Evolutionary conservation across 2,329 filamentous ascomycete genomes (phyloP), one percentile per base, ranked within the genome.

Genomic region (Talaromyces marneffei): DNA sequence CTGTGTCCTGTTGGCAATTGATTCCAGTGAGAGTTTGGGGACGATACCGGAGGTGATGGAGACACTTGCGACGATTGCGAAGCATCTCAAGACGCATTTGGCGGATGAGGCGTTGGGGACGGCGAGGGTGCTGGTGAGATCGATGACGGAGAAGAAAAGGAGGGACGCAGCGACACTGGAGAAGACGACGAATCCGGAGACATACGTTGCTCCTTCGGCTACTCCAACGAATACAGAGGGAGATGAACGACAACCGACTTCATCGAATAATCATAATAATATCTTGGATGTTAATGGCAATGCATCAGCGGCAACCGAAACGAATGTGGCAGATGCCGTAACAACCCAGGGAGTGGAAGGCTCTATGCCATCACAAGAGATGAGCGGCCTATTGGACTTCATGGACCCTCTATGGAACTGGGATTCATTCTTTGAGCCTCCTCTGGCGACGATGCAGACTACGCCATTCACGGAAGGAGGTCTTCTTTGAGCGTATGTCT

Each of bases 1-100:
- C 9, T 79, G 76, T 63, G 72, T 76, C 29, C 66, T 75, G 3
- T 69, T 79, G 12, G 75, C 75, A 3, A 72, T 79, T 23, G 74
- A 76, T 50, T 77, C 75, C 2, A 68, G 70, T 0, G 69, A 71
- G 16, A 74, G 71, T 59, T 68, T 77, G 10, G 65, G 71, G 2
- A 68, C 69, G 25, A 70, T 79, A 5, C 65, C 71, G 16, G 70
- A 71, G 20, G 70, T 71, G 1, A 74, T 79, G 69, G 68, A 70
- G n/a, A 68, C 72, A 2, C 66, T 79, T 40, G 71, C 73, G 55
- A 68, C 71, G 23, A 73, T 78, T n/a, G 71, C 72, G 2, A 66
- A 71, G 27, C 66, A 67, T 2, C 70, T 77, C 29, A 70, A 74
- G 18, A 64, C 62, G 7, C 62, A 64, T 50, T 37, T 66, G 67